Base-by-base conservation (phyloP, 1,284 basidiomycete species). In the Sanghuangporus baumii region DNA sequence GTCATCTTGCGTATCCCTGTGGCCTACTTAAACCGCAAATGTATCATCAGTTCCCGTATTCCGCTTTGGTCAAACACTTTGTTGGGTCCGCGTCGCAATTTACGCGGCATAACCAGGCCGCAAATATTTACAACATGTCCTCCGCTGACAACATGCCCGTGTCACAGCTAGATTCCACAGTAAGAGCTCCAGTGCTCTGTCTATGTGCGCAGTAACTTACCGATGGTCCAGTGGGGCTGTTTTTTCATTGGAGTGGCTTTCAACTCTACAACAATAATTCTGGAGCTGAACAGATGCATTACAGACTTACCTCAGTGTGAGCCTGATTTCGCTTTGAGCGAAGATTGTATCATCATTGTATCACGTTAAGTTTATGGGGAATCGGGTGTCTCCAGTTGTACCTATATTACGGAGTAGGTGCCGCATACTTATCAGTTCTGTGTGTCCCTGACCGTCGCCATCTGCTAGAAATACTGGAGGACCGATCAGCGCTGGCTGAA, bases 361-460 rank as follows among this genome's bases (percentile, higher is more conserved):
- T 47, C 20, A 37, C 31, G 3, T n/a, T 3, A 12, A 64, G 62
- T 11, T 48, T 64, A 11, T 64, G 62, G 62, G 62, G 62, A 11
- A 38, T 37, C 18, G 48, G 48, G 12, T 46, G 47, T 6, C 18
- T 60, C n/a, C 62, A 64, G 43, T 7, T 60, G 7, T 64, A 55
- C 23, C 31, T 54, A 6, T 64, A 64, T 26, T 60, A 12, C 34
- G 56, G 59, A 11, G 62, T 64, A 4, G 26, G 5, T 31, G 26
- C 5, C 26, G 5, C 43, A 16, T 3, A 3, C 14, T 41, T 23
- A n/a, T 18, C 3, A 16, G n/a, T 12, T 11, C 18, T 18, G 2
- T 18, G 9, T 18, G 18, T 3, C 20, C 4, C n/a, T 3, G 9
- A 18, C 18, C 12, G 3, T 12, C 18, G 9, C 14, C 3, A 11